phyloP scores from a whole-genome alignment of 495 filamentous ascomycete species.

The Xylaria flabelliformis region DNA sequence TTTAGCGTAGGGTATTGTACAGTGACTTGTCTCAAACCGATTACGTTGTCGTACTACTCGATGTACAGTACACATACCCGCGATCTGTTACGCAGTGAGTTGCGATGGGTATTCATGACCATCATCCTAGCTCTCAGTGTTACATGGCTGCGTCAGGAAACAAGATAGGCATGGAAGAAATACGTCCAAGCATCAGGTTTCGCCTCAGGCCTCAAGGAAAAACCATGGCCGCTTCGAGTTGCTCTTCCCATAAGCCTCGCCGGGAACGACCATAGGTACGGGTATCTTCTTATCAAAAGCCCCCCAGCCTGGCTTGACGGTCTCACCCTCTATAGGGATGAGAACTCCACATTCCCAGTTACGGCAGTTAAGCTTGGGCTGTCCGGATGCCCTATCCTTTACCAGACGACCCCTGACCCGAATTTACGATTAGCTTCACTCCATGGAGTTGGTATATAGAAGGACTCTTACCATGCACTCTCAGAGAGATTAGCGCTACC shows the following conservation, averaged over 20 bases:
- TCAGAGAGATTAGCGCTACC: conserved; percentile 92
- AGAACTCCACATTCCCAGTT: conserved; percentile 98
- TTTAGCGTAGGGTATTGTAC: not conserved
- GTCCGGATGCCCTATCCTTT: conserved; percentile 66
- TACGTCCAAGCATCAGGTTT: not conserved
- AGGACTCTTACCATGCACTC: conserved; percentile 78
- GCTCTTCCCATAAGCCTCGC: conserved; percentile 37
- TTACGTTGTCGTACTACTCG: not conserved
- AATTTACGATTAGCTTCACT: conserved; percentile 11
- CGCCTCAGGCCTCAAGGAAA: conserved; percentile 33
- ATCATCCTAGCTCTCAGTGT: not conserved
- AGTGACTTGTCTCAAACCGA: not conserved
- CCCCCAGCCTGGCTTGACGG: conserved; percentile 41
- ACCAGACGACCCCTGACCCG: conserved; percentile 69
- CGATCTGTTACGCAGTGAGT: not conserved
- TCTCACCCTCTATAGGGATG: conserved; percentile 24
- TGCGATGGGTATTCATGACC: conserved; percentile 1
- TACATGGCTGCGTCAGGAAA: not conserved
- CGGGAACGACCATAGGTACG: conserved; percentile 66
- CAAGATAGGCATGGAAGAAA: not conserved
- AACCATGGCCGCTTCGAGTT: conserved; percentile 41
- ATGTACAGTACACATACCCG: not conserved
- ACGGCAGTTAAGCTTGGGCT: conserved; percentile 77
- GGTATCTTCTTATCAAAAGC: conserved; percentile 67
- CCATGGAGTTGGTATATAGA: conserved; percentile 28